Evolutionary conservation across 176 grass and related monocot species (phyloP).

Genomic region (Aegilops bicornis): DNA sequence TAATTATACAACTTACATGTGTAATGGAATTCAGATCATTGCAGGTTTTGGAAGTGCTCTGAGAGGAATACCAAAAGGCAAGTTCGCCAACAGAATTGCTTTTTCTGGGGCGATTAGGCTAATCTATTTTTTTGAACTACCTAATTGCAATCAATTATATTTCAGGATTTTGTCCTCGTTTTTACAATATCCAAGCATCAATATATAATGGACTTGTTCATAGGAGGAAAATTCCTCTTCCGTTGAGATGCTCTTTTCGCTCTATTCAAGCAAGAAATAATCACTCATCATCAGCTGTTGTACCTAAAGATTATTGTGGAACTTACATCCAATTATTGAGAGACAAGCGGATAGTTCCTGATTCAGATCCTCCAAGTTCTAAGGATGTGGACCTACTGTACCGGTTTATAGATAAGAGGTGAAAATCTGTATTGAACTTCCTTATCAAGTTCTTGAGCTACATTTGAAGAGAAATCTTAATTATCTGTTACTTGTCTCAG

Average conservation of each 20-base stretch:
- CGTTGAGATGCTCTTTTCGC: conserved; percentile 40
- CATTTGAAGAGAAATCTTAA: conserved; percentile 30
- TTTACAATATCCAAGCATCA: conserved; percentile 33
- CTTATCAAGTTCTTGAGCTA: conserved; percentile 18
- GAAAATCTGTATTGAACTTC: conserved; percentile 7
- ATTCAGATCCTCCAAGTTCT: conserved; percentile 71
- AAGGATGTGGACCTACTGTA: conserved; percentile 75
- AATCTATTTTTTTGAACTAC: not conserved
- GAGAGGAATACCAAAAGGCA: conserved; percentile 44
- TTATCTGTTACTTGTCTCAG: conserved; percentile 53
- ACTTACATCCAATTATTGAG: conserved; percentile 58
- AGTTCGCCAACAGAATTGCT: conserved; percentile 21
- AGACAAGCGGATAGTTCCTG: conserved; percentile 71
- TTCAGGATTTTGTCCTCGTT: conserved; percentile 46
- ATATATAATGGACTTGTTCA: conserved; percentile 22
- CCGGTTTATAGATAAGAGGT: conserved; percentile 79
- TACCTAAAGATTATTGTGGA: conserved; percentile 47
- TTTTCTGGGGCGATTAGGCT: not conserved
- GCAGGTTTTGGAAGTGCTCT: conserved; percentile 53
- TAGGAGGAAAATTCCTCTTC: conserved; percentile 10
- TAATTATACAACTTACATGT: conserved; percentile 30
- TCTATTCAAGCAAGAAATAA: conserved; percentile 41
- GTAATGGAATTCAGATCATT: conserved; percentile 57
- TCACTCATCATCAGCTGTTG: conserved; percentile 32
- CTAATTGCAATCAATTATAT: conserved; percentile 25